Evolutionary conservation across 2,329 filamentous ascomycete genomes (phyloP).

Genomic region (Colletotrichum kahawae): DNA sequence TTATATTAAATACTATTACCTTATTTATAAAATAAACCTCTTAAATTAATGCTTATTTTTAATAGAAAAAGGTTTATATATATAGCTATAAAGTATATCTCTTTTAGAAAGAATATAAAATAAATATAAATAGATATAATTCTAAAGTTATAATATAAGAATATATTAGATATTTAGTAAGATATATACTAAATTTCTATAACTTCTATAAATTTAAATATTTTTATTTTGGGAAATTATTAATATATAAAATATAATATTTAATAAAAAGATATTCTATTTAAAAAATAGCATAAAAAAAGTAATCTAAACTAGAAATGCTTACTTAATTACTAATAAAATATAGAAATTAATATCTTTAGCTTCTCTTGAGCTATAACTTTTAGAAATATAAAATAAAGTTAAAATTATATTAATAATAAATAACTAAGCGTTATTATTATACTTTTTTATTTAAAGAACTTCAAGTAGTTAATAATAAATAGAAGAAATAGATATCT

Average conservation of each 20-base stretch:
- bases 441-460: no score
- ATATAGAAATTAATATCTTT: no score
- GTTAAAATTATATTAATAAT: no score
- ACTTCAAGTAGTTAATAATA: no score
- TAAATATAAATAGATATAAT: background rate
- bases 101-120: background rate
- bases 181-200: background rate
- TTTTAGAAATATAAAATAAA: no score
- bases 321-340: no score
- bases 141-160: background rate
- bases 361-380: rapidly evolving
- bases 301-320: no score
- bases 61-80: background rate
- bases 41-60: background rate
- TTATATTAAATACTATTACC: background rate
- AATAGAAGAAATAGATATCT: background rate
- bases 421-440: no score
- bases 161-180: background rate
- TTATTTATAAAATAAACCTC: background rate
- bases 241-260: background rate
- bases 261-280: background rate
- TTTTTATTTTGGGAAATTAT: no score
- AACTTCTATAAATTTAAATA: no score
- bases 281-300: no score
- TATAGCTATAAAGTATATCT: background rate